These are phyloP conservation scores for Leptomonas pyrrhocoris DNA, from an alignment of 208 protist genomes.

Conservation along the genomic window DNA sequence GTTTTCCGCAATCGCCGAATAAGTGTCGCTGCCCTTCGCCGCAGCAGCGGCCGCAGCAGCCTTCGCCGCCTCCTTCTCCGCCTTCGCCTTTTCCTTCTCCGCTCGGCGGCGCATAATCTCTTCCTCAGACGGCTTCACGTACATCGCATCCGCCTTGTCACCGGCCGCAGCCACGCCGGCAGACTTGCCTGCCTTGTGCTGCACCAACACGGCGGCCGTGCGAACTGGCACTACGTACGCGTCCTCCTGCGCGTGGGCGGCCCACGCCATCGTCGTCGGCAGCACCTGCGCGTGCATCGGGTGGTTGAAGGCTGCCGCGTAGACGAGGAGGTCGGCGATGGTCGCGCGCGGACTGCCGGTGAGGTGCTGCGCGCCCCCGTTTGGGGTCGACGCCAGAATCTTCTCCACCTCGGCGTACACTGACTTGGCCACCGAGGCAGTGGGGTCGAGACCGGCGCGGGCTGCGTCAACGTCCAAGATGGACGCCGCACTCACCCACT, in stretches of 20 bases:
- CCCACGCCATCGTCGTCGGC: slow-evolving; percentile 49
- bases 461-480: slow-evolving; percentile 34
- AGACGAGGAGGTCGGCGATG: slow-evolving; percentile 76
- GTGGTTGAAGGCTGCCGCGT: slow-evolving; percentile 61
- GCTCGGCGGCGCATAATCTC: slow-evolving; percentile 75
- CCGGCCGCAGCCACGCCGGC: not conserved
- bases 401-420: slow-evolving; percentile 60
- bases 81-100: slow-evolving; percentile 79
- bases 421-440: slow-evolving; percentile 38
- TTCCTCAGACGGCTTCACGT: slow-evolving; percentile 80
- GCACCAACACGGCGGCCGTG: slow-evolving; percentile 14
- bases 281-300: slow-evolving; percentile 30
- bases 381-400: slow-evolving; percentile 31
- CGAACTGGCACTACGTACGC: slow-evolving; percentile 46
- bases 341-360: slow-evolving; percentile 56
- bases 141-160: slow-evolving; percentile 32
- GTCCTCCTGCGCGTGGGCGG: slow-evolving; percentile 41
- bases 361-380: slow-evolving; percentile 40
- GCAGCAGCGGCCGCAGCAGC: slow-evolving; percentile 32
- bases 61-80: slow-evolving; percentile 56
- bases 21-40: not conserved
- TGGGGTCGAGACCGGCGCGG: slow-evolving; percentile 19
- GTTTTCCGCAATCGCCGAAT: not conserved
- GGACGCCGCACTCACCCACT: slow-evolving; percentile 54
- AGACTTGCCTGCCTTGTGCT: slow-evolving; percentile 2